Evolutionary conservation across 352 stramenopile genomes (phyloP), one percentile per base, ranked within the genome.

Genomic region (Phytophthora sp.): DNA sequence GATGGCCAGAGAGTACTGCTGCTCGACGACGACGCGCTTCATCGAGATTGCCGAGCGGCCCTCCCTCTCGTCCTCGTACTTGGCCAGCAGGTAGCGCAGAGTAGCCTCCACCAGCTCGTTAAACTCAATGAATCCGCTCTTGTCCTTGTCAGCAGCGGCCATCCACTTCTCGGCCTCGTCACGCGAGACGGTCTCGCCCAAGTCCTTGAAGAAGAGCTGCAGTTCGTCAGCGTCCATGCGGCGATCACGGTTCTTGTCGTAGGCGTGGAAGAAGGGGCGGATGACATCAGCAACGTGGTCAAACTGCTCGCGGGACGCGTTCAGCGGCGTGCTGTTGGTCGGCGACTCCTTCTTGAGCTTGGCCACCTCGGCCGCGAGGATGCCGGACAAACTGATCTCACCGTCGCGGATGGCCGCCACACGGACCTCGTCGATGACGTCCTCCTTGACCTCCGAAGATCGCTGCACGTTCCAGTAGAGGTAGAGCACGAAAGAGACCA

Each of bases 101-200:
- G 89, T 95, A 23, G 90, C 89, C 55, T 86, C 76, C 17, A 98
- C 89, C 54, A 99, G 98, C 79, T 99, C 97, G 54, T 97, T 78
- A 54, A 98, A 98, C 54, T 97, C 89, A 59, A 99, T 96, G 62
- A 77, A 87, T 24, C 95, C 91, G 62, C 85, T 92, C 31, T 89
- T 79, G 72, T 99, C 88, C 39, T 82, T 89, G 78, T 99, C 97
- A 34, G 96, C 97, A 23, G 91, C 77, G 3, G 54, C 48, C 60
- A 98, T 96, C 67, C 98, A 89, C 24, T 71, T 72, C 37, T 91
- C 63, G 13, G 97, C 59, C 55, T 98, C 86, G 4, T 93, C 78
- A 26, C 76, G 63, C 2, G 71, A 78, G 35, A 98, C 83, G 11
- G 71, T 72, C 72, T 99, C 96, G 42, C 96, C 89, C 67, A 99